Evolutionary conservation across 192 early-diverging fungal species (phyloP).

Genomic region (Mortierella hygrophila): DNA sequence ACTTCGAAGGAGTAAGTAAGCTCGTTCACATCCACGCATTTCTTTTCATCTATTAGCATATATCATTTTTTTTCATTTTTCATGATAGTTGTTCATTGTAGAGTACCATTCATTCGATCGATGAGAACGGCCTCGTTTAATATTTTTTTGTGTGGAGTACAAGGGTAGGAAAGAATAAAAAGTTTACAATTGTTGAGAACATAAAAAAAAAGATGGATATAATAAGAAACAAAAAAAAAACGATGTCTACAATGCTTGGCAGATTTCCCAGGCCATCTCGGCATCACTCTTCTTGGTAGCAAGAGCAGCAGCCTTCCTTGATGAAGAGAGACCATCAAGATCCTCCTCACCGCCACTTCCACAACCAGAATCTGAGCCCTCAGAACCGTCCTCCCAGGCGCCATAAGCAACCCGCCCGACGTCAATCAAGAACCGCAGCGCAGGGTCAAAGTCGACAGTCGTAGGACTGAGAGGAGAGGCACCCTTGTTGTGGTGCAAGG

Average conservation of each 20-base stretch:
- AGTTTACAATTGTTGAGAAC: background rate
- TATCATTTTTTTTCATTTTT: background rate
- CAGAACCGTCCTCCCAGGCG: slow-evolving; percentile 50
- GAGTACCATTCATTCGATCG: background rate
- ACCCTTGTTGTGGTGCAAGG: slow-evolving; percentile 18
- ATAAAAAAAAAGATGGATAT: background rate
- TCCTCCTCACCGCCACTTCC: slow-evolving; percentile 50
- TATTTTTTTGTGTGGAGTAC: background rate
- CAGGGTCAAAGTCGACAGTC: slow-evolving; percentile 44
- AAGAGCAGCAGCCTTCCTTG: background rate
- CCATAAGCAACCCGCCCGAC: slow-evolving; percentile 49
- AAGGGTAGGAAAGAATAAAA: background rate
- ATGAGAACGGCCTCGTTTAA: background rate
- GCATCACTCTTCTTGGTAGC: slow-evolving; percentile 47
- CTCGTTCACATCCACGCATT: background rate
- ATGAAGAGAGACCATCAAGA: background rate
- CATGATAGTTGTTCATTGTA: background rate
- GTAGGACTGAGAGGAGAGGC: background rate
- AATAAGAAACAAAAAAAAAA: background rate
- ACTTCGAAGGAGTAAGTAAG: slow-evolving; percentile 5
- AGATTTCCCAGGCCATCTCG: slow-evolving; percentile 51
- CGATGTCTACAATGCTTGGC: slow-evolving; percentile 26
- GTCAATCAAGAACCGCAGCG: slow-evolving; percentile 45
- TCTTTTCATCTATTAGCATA: background rate
- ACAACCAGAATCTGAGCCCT: slow-evolving; percentile 50